These are phyloP conservation scores for Candida bentonensis DNA, from an alignment of 805 yeast genomes.

Conservation along the genomic window DNA sequence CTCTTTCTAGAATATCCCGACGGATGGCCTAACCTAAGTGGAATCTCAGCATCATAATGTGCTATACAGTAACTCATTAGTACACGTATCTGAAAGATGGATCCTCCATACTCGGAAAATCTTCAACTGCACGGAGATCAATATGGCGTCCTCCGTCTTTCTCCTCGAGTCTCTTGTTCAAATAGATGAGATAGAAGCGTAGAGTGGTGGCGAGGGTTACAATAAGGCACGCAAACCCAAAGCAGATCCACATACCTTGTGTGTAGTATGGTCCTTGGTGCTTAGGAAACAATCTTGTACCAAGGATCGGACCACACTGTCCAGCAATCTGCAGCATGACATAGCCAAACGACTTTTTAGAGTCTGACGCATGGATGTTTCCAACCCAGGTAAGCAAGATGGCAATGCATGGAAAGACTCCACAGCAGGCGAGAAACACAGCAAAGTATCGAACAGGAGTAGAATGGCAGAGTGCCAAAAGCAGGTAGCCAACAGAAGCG, in stretches of 20 bases:
- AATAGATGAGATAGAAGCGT: slow-evolving; percentile 5
- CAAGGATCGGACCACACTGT: slow-evolving; percentile 19
- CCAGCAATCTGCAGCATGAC: slow-evolving; percentile 17
- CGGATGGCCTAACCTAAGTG: too few relatives aligned
- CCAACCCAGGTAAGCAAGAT: slow-evolving; percentile 16
- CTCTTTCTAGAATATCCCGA: too few relatives aligned
- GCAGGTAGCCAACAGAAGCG: slow-evolving; percentile 12
- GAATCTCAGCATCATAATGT: too few relatives aligned
- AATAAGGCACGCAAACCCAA: slow-evolving; percentile 9
- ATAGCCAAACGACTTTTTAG: slow-evolving; percentile 16
- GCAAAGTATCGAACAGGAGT: slow-evolving; percentile 17
- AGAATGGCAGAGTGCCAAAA: slow-evolving; percentile 14
- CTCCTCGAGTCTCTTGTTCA: slow-evolving; percentile 10
- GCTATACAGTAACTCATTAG: too few relatives aligned
- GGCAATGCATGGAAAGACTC: slow-evolving; percentile 17
- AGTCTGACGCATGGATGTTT: slow-evolving; percentile 18
- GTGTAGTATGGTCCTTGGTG: slow-evolving; percentile 11
- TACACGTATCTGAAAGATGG: slow-evolving; percentile 9
- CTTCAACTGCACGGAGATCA: neutral
- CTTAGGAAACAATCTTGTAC: slow-evolving; percentile 15
- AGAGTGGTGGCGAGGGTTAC: slow-evolving; percentile 6
- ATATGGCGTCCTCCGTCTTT: slow-evolving; percentile 5
- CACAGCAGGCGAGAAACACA: slow-evolving; percentile 11
- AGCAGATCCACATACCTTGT: slow-evolving; percentile 13
- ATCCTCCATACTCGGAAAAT: neutral